Conservation (phyloP, 1,139 yeast species). For the Lodderomyces beijingensis region DNA sequence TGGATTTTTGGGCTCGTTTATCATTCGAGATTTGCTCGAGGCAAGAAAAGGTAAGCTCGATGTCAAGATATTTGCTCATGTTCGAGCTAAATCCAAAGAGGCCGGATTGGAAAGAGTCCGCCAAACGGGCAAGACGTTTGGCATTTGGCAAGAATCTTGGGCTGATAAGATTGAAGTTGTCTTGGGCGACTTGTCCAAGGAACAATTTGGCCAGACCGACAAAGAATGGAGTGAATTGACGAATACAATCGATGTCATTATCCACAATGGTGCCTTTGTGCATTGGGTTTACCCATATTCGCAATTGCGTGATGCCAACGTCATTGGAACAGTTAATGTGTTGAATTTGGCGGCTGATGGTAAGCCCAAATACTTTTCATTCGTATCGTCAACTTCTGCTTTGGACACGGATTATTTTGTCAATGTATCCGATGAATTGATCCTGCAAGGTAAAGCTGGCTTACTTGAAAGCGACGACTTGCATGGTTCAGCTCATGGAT, state of each 20-base stretch:
- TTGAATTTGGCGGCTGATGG: slow-evolving; percentile 77
- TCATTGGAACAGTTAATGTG: slow-evolving; percentile 79
- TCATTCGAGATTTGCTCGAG: slow-evolving; percentile 68
- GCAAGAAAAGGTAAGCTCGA: slow-evolving; percentile 30
- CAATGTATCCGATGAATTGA: slow-evolving; percentile 66
- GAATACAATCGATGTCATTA: slow-evolving; percentile 66
- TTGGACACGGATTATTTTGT: slow-evolving; percentile 82
- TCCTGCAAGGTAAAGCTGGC: slow-evolving; percentile 65
- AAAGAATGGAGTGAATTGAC: slow-evolving; percentile 56
- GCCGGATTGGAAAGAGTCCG: slow-evolving; percentile 75
- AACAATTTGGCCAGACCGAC: slow-evolving; percentile 66
- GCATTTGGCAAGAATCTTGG: slow-evolving; percentile 74
- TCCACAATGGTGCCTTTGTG: slow-evolving; percentile 96
- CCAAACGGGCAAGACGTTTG: slow-evolving; percentile 78
- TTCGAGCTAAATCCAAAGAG: slow-evolving; percentile 68
- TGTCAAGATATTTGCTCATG: slow-evolving; percentile 77
- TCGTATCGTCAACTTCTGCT: slow-evolving; percentile 94
- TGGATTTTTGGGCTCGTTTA: slow-evolving; percentile 92
- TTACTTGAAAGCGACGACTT: slow-evolving; percentile 78
- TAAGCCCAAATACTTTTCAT: slow-evolving; percentile 79
- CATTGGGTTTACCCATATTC: slow-evolving; percentile 98
- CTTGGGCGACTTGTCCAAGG: slow-evolving; percentile 73
- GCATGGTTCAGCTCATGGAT: slow-evolving; percentile 72
- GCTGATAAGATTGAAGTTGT: slow-evolving; percentile 60
- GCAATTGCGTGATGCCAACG: slow-evolving; percentile 89